phyloP scores from a whole-genome alignment of 78 protist genomes.

The Protostelium mycophagum region DNA sequence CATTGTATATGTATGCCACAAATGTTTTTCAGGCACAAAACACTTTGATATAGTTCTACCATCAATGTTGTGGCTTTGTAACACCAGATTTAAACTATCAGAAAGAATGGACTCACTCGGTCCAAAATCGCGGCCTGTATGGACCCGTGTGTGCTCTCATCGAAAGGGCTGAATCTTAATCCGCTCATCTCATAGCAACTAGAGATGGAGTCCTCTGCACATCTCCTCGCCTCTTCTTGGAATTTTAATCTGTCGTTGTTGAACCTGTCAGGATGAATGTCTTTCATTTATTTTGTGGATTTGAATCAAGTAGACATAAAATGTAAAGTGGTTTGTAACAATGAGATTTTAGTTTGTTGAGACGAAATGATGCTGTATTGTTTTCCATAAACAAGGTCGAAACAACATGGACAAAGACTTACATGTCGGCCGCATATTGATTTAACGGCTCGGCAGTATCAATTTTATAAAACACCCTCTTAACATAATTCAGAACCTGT shows the following conservation, averaged over 20 bases:
- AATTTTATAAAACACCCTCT: neutral
- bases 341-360: too few relatives aligned
- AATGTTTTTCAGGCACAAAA: too few relatives aligned
- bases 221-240: neutral
- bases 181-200: neutral
- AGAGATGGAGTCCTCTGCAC: neutral
- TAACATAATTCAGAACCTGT: neutral
- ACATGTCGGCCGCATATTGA: neutral
- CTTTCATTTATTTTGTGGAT: too few relatives aligned
- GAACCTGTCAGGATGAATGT: too few relatives aligned
- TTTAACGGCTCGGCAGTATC: neutral
- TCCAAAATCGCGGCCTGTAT: neutral
- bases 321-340: too few relatives aligned
- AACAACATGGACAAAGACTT: neutral
- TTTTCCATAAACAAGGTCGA: too few relatives aligned
- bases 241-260: neutral
- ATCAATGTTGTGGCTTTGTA: too few relatives aligned
- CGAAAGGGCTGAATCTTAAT: neutral
- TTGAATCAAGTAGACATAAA: too few relatives aligned
- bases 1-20: too few relatives aligned
- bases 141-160: neutral
- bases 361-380: too few relatives aligned
- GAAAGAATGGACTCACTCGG: neutral
- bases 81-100: too few relatives aligned
- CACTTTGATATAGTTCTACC: too few relatives aligned